Base-by-base conservation (phyloP, 1,284 basidiomycete species). In the Pseudozyma thailandica region DNA sequence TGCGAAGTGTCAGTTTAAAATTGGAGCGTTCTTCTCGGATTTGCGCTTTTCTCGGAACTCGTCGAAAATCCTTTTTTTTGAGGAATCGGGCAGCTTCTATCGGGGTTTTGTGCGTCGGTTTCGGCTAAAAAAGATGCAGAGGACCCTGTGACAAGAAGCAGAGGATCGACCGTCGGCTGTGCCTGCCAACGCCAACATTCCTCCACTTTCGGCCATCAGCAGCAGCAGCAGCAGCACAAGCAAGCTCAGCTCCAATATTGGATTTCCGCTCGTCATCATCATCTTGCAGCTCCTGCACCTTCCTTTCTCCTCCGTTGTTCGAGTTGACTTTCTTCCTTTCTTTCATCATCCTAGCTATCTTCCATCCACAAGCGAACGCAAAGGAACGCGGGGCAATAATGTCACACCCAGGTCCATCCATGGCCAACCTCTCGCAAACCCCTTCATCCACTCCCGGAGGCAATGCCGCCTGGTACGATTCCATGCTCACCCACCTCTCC, bases 381-480 rank as follows among this genome's bases (percentile, higher is more conserved):
- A 23, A 3, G 12, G 28, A 9, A 35, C n/a, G n/a, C n/a, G n/a
- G n/a, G 15, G 18, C 16, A 30, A 63, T 12, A 6, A 59, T 53
- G 51, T 28, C 62, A 16, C 16, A 41, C 16, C 59, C 70, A 25
- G 64, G 56, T 1, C 57, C 65, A 13, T 70, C 71, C 10, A 16
- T 55, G 7, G 60, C 71, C 38, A 73, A 73, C 44, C 65, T 73
- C 27, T 73, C 71, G 28, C 57, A 61, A 38, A 73, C 71, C 27
- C 65, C 65, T 1, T 64, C 71, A 0, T 50, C 53, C 13, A 73
- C 46, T 16, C 6, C 43, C 0, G 71, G 71, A 20, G 53, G 53
- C 25, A 59, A 74, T 35, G 69, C 75, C 4, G 23, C 69, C 6
- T 78, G 77, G 73, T 84, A 83, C 75, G 75, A 80, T 27, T 53